These are phyloP conservation scores for Eutrema heterophyllum DNA, from an alignment of 345 rosid species.

Conservation along the genomic window DNA sequence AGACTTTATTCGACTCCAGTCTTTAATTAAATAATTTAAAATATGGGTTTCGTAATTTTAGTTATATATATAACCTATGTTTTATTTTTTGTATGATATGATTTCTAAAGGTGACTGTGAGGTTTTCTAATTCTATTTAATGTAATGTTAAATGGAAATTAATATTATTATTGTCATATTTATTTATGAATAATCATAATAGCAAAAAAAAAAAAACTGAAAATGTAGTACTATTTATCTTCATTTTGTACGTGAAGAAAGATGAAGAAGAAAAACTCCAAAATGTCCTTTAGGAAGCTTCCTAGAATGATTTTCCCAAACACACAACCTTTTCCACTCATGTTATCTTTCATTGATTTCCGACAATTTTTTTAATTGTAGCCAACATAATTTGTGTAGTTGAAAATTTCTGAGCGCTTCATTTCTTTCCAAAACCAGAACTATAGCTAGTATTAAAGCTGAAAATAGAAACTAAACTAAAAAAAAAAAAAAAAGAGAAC, in stretches of 20 bases:
- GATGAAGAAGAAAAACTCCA: background rate
- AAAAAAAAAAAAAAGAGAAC: background rate
- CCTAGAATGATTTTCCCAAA: conserved; percentile 5
- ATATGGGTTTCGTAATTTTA: background rate
- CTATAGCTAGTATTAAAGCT: background rate
- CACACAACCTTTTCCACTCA: background rate
- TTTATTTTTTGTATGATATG: background rate
- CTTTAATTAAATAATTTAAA: background rate
- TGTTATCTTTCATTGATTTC: background rate
- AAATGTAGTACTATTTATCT: background rate
- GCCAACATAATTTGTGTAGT: background rate
- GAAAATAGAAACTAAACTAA: background rate
- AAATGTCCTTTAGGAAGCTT: conserved; percentile 11
- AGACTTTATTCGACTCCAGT: background rate
- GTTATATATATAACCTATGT: background rate
- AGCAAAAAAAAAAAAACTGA: background rate
- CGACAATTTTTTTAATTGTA: background rate
- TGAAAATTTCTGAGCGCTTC: conserved; percentile 22
- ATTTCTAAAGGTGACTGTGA: background rate
- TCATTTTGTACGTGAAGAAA: background rate
- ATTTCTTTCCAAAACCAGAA: conserved; percentile 12
- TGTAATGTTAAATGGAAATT: conserved; percentile 7
- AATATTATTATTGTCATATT: background rate
- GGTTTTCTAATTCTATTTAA: background rate
- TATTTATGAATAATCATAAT: background rate